phyloP scores from a whole-genome alignment of 1,284 basidiomycete genomes.

The Singerocomus rubriflavus region DNA sequence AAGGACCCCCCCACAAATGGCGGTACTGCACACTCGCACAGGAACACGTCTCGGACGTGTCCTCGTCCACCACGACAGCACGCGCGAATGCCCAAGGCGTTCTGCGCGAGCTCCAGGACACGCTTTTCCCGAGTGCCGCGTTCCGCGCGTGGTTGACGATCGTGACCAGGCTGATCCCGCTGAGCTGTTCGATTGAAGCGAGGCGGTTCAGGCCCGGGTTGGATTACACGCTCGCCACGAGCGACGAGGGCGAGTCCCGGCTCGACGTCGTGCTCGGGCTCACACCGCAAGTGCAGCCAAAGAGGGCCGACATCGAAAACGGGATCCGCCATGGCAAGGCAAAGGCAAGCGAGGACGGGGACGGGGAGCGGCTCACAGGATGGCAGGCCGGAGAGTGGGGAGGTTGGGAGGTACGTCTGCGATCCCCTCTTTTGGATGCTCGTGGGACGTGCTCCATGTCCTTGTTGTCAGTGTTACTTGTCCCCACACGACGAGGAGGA shows the following conservation, averaged over 20 bases:
- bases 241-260: slow-evolving; percentile 78
- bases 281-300: slow-evolving; percentile 64
- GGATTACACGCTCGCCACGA: slow-evolving; percentile 94
- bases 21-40: slow-evolving; percentile 73
- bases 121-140: slow-evolving; percentile 78
- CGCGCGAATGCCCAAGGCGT: slow-evolving; percentile 48
- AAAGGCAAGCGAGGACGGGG: slow-evolving; percentile 33
- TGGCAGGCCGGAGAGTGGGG: slow-evolving; percentile 85
- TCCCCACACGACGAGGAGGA: slow-evolving; percentile 90
- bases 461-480: slow-evolving; percentile 78
- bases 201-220: slow-evolving; percentile 89
- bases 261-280: slow-evolving; percentile 90
- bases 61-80: slow-evolving; percentile 16
- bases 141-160: slow-evolving; percentile 90
- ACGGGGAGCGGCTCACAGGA: slow-evolving; percentile 40
- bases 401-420: slow-evolving; percentile 79
- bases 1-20: slow-evolving; percentile 93
- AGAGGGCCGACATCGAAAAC: slow-evolving; percentile 11
- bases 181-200: slow-evolving; percentile 73
- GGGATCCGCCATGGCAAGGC: slow-evolving; percentile 16
- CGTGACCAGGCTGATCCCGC: slow-evolving; percentile 75
- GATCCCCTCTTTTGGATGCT: background rate
- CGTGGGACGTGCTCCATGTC: background rate
- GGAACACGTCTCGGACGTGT: background rate
- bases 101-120: slow-evolving; percentile 64